Evolutionary conservation across 768 basidiomycete species (phyloP).

Genomic region (Naganishia antarctica): DNA sequence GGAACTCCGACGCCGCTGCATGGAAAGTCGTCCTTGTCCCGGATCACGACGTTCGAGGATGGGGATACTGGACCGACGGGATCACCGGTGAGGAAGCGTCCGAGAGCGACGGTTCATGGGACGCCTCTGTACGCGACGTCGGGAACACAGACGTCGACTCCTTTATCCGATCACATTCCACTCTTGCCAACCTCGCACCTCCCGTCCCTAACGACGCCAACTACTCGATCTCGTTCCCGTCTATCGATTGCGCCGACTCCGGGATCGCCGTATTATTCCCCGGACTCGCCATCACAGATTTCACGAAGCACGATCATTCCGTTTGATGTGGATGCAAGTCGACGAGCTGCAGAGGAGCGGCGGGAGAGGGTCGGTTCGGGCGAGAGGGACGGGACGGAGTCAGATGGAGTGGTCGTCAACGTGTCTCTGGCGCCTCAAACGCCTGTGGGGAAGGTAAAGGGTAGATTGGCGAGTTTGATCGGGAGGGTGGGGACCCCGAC

Average conservation of each 20-base stretch:
- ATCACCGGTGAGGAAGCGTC: slow-evolving; percentile 5
- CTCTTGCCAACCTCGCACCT: not conserved
- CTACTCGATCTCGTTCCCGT: slow-evolving; percentile 6
- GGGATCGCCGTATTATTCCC: slow-evolving; percentile 19
- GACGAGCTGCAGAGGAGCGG: slow-evolving; percentile 9
- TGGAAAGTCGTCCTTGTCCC: slow-evolving; percentile 1
- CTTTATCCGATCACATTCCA: not conserved
- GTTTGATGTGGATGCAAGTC: slow-evolving; percentile 21
- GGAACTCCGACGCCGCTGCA: slow-evolving; percentile 15
- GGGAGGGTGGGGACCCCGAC: slow-evolving; percentile 1
- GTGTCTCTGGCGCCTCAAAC: not conserved
- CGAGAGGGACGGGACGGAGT: not conserved
- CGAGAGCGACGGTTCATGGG: slow-evolving; percentile 8
- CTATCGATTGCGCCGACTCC: not conserved
- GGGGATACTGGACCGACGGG: not conserved
- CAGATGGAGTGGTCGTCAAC: slow-evolving; percentile 5
- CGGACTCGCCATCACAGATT: slow-evolving; percentile 19
- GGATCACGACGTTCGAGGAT: slow-evolving; percentile 7
- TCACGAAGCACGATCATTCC: slow-evolving; percentile 27
- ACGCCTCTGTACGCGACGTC: not conserved
- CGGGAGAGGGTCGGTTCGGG: not conserved
- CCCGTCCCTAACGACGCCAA: not conserved
- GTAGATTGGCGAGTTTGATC: slow-evolving; percentile 8
- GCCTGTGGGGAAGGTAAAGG: not conserved
- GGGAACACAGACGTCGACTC: slow-evolving; percentile 4